phyloP scores from a whole-genome alignment of 306 rosid species.

The Citrullus amarus region DNA sequence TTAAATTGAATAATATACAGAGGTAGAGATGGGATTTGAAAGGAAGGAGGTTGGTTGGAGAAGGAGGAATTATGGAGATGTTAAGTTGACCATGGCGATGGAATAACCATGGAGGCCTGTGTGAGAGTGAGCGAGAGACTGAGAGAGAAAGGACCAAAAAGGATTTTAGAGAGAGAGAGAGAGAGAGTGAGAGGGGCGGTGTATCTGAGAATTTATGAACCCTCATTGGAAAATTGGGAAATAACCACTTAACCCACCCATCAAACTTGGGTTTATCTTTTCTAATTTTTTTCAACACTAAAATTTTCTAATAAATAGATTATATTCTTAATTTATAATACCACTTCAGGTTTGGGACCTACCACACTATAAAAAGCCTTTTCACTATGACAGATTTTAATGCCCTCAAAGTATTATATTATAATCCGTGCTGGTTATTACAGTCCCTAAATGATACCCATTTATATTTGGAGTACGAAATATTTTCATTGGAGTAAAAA shows the following conservation, averaged over 20 bases:
- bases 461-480: too few species aligned
- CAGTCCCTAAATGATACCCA: too few species aligned
- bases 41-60: background rate
- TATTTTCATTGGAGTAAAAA: too few species aligned
- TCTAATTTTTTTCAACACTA: background rate
- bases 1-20: background rate
- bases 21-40: background rate
- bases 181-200: background rate
- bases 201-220: background rate
- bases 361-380: background rate
- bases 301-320: background rate
- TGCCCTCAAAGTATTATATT: background rate
- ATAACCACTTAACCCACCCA: background rate
- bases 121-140: constrained; percentile 3
- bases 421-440: too few species aligned
- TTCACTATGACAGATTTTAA: background rate
- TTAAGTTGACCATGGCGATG: background rate
- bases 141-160: background rate
- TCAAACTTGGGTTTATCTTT: background rate
- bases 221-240: background rate
- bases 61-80: background rate
- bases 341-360: background rate
- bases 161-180: background rate
- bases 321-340: background rate
- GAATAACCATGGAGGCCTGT: background rate